These are phyloP conservation scores for Mucuna pruriens DNA, from an alignment of 306 rosid species.

Conservation along the genomic window DNA sequence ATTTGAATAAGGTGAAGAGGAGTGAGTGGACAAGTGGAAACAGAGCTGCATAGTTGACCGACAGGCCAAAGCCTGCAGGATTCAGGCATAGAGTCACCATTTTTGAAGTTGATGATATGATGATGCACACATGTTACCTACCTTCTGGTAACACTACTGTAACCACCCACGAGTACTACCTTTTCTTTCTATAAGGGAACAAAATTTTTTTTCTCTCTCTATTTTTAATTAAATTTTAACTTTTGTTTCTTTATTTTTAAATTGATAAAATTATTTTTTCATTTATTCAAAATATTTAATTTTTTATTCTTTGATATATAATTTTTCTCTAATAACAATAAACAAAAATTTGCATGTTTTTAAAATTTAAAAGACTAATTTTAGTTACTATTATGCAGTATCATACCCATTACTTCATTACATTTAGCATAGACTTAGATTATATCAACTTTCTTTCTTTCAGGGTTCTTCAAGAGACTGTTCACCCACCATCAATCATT, in stretches of 20 bases:
- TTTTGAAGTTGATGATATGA: slow-evolving; percentile 5
- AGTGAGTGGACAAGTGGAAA: not conserved
- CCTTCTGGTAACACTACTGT: not conserved
- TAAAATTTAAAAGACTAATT: no score
- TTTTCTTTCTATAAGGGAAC: no score
- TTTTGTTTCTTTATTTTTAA: no score
- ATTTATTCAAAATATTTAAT: no score
- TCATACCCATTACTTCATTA: not conserved
- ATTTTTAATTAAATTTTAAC: no score
- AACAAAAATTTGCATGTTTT: no score
- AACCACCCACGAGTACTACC: not conserved
- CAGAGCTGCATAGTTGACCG: not conserved
- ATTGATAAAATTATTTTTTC: no score
- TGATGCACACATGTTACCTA: slow-evolving; percentile 4
- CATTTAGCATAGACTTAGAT: not conserved
- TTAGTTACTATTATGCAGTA: not conserved
- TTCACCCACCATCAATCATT: not conserved
- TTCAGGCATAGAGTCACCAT: slow-evolving; percentile 2
- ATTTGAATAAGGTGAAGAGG: not conserved
- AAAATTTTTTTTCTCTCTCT: no score
- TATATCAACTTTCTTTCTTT: not conserved
- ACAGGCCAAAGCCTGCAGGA: not conserved
- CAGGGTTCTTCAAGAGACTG: not conserved
- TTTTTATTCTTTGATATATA: no score
- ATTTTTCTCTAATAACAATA: no score